Evolutionary conservation across 2,329 filamentous ascomycete genomes (phyloP).

Genomic region (Leptographium galeiforme): DNA sequence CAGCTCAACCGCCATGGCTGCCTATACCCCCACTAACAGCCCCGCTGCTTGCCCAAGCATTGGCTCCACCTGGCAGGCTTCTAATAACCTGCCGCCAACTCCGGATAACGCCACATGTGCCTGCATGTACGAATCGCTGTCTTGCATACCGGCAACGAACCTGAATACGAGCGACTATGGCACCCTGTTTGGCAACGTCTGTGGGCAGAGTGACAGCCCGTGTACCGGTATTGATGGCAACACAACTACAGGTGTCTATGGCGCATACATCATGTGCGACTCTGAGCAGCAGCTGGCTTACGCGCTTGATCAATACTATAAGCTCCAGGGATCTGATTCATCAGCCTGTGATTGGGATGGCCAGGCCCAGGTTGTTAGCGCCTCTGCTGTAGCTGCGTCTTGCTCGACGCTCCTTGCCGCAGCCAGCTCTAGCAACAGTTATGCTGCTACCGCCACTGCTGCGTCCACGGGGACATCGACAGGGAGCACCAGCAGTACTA

Average conservation of each 20-base stretch:
- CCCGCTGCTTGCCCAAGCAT: constrained; percentile 58
- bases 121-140: constrained; percentile 69
- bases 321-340: constrained; percentile 34
- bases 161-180: constrained; percentile 47
- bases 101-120: constrained; percentile 68
- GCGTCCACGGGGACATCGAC: constrained; percentile 20
- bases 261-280: constrained; percentile 67
- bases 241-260: constrained; percentile 54
- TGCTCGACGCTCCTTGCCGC: constrained; percentile 48
- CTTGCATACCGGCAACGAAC: constrained; percentile 51
- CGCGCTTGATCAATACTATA: constrained; percentile 62
- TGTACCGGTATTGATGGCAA: constrained; percentile 60
- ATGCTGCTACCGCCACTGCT: constrained; percentile 34
- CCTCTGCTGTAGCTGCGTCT: constrained; percentile 28
- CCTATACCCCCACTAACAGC: constrained; percentile 65
- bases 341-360: constrained; percentile 61
- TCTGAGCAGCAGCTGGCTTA: constrained; percentile 57
- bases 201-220: constrained; percentile 39
- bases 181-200: constrained; percentile 62
- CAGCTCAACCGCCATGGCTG: constrained; percentile 46
- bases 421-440: constrained; percentile 44
- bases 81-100: constrained; percentile 60
- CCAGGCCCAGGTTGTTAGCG: constrained; percentile 41
- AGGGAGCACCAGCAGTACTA: constrained; percentile 14
- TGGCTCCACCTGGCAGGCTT: constrained; percentile 53